A percentile compares a stretch with the other conserved stretches of the same genome.
Conservation (phyloP, 129 eudicot genomes). For the Deinandra increscens region DNA sequence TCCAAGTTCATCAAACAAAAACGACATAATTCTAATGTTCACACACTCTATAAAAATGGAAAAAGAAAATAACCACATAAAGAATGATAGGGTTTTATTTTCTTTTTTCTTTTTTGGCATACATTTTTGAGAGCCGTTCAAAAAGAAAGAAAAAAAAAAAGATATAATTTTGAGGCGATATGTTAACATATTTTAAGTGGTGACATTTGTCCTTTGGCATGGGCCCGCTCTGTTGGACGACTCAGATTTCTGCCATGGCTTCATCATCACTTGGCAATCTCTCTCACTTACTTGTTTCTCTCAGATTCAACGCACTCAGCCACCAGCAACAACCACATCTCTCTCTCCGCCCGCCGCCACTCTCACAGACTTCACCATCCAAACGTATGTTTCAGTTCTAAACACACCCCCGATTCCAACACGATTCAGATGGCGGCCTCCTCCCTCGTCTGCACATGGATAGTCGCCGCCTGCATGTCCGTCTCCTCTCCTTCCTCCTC, state of each 20-base stretch:
- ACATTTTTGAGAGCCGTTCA: too few relatives aligned
- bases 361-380: not conserved
- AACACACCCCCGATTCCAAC: not conserved
- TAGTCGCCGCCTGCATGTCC: slow-evolving; percentile 64
- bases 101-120: too few relatives aligned
- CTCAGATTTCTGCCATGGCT: slow-evolving; percentile 33
- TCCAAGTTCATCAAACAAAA: too few relatives aligned
- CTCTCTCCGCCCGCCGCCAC: slow-evolving; percentile 19
- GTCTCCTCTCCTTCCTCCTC: slow-evolving; percentile 24
- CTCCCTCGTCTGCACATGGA: slow-evolving; percentile 44
- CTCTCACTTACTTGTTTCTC: not conserved
- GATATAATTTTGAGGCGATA: not conserved
- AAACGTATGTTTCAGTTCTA: not conserved
- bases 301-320: slow-evolving; percentile 24
- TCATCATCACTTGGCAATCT: slow-evolving; percentile 19
- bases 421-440: slow-evolving; percentile 34
- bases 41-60: too few relatives aligned
- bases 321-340: slow-evolving; percentile 16
- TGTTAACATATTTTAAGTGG: not conserved
- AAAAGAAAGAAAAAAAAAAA: too few relatives aligned
- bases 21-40: too few relatives aligned
- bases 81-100: too few relatives aligned
- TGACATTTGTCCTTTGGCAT: slow-evolving; percentile 18
- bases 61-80: too few relatives aligned
- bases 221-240: slow-evolving; percentile 39